Base-by-base conservation (phyloP, 2,329 filamentous ascomycete genomes). In the Neofusicoccum ribis region DNA sequence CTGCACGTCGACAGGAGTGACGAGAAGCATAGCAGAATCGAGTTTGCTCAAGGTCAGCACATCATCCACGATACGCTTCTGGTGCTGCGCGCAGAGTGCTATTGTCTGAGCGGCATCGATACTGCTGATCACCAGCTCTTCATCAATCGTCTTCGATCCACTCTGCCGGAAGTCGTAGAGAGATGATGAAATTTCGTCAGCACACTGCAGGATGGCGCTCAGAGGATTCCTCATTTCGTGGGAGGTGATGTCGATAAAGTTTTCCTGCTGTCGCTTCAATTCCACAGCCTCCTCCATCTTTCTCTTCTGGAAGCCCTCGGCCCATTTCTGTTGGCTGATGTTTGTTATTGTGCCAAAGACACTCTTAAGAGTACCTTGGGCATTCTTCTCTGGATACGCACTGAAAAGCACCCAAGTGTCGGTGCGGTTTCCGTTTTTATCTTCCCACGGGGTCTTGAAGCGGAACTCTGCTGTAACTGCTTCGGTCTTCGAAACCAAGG, bases 331-430 rank as follows among this genome's bases (percentile, higher is more conserved):
- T 63, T 90, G 86, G 17, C 90, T 92, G 68, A 96, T 96, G 72
- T 96, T 91, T 0, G 91, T 94, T 60, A 96, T 89, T 72, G 88
- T 91, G 61, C 90, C 91, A 70, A 93, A 93, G 2, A 93, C 89
- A 67, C 88, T 87, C 78, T 91, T 91, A 60, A 93, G 82, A 34
- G 81, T 79, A 3, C 89, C 90, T 34, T 86, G 79, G 1, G 82
- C 78, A 67, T 89, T 84, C 71, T 85, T 89, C 70, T 93, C 90
- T 0, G 90, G 90, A 69, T 90, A 92, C 0, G 89, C 90, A 64
- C 86, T 91, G 82, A 93, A 89, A 36, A 93, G 77, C 0, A 90
- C 90, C 91, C 91, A 93, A 0, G 89, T 92, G 68, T 91, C 89
- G 81, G 79, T 78, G 37, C 82, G 81, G 67, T 83, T 84, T 34